phyloP scores from a whole-genome alignment of 2,329 filamentous ascomycete genomes.

The Truncatella angustata region DNA sequence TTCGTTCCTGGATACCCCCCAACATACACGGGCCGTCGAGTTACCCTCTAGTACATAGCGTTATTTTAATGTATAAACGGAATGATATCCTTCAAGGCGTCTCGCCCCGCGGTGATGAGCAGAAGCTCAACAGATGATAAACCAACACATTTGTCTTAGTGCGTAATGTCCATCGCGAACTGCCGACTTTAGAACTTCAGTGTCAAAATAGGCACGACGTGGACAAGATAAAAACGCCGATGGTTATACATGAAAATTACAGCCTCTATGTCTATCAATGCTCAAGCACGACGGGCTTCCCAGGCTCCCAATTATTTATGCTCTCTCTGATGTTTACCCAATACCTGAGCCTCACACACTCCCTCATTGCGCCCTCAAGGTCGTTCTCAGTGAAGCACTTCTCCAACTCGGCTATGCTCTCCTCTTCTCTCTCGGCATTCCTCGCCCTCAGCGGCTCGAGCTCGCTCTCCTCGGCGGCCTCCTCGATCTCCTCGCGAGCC shows the following conservation, averaged over 20 bases:
- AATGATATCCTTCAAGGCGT: background rate
- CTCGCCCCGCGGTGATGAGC: too few relatives aligned
- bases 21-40: background rate
- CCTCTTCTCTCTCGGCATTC: constrained; percentile 67
- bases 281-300: constrained; percentile 57
- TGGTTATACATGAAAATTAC: too few relatives aligned
- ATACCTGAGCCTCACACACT: constrained; percentile 79
- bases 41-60: background rate
- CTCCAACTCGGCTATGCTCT: constrained; percentile 62
- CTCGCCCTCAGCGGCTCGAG: constrained; percentile 55
- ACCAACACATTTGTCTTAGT: too few relatives aligned
- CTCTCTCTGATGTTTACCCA: constrained; percentile 87
- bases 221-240: too few relatives aligned
- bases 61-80: constrained; percentile 4
- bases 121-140: too few relatives aligned
- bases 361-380: constrained; percentile 62
- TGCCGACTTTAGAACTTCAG: too few relatives aligned
- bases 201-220: background rate
- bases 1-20: background rate
- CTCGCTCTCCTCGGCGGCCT: constrained; percentile 65
- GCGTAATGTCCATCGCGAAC: too few relatives aligned
- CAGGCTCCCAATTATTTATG: constrained; percentile 80
- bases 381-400: constrained; percentile 65
- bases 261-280: constrained; percentile 34
- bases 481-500: constrained; percentile 72